Evolutionary conservation across 23 red algal genomes (phyloP), one percentile per base, ranked within the genome.

Genomic region (Rhodosorus marinus): DNA sequence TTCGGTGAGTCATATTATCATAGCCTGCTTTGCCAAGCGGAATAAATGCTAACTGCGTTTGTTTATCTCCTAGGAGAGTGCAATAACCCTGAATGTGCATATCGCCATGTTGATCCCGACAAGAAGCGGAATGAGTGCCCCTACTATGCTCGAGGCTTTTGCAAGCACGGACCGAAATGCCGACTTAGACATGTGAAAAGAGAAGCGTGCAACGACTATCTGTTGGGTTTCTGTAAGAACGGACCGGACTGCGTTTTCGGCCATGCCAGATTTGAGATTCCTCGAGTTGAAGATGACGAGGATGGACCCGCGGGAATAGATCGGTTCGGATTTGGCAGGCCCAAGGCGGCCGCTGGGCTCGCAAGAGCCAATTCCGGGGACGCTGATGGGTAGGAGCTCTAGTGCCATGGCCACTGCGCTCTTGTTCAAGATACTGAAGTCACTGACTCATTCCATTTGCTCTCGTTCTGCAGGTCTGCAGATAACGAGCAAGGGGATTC

Each of bases 101-200:
- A 98, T 30, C 80, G 90, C 14, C 90, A 98, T 51, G 69, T 98
- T 6, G 77, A 80, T 41, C 76, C 71, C 1, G 90, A 98, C 41
- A 73, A 81, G 46, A 82, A 81, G 55, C 54, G 72, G 29, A 98
- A 83, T 26, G 90, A 98, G 57, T 98, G 90, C 49, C 90, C 90
- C 7, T 98, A 83, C 51, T 98, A 86, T 59, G 90, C 79, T 23
- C 35, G 90, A 6, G 90, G 90, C 22, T 98, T 98, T 49, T 98
- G 90, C 31, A 51, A 77, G 31, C 90, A 98, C 33, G 90, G 90
- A 28, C 79, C 90, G 8, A 82, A 82, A 32, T 98, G 90, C 35
- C 76, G 90, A 15, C 70, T 86, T 64, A 54, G 78, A 27, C 90
- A 98, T 54, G 81, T 98, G 5, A 72, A 76, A 54, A 69, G 70